Evolutionary conservation across 768 basidiomycete genomes (phyloP).

Genomic region (Chlorophyllum brunneum): DNA sequence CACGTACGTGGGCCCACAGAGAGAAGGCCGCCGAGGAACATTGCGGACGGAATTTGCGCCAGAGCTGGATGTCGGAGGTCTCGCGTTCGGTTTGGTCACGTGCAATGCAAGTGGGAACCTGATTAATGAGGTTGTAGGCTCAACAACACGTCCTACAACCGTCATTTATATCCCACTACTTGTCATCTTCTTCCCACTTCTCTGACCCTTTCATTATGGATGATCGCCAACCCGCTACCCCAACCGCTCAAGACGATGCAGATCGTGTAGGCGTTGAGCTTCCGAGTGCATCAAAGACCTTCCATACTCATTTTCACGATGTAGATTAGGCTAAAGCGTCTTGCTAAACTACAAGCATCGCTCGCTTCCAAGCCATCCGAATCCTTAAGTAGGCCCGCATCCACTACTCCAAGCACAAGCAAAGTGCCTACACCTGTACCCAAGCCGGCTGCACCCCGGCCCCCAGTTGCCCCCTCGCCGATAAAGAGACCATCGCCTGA

Average conservation of each 20-base stretch:
- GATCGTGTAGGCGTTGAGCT: constrained; percentile 54
- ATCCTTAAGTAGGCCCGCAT: constrained; percentile 22
- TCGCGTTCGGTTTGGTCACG: not conserved
- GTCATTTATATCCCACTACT: too few relatives aligned
- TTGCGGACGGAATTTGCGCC: too few relatives aligned
- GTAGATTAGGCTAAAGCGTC: constrained; percentile 88
- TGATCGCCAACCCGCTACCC: constrained; percentile 23
- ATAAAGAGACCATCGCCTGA: constrained; percentile 30
- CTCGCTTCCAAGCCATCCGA: constrained; percentile 19
- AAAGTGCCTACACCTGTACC: constrained; percentile 6
- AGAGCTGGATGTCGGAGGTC: too few relatives aligned
- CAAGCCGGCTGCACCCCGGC: constrained; percentile 24
- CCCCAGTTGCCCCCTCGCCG: constrained; percentile 34
- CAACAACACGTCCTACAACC: too few relatives aligned
- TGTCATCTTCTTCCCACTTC: not conserved
- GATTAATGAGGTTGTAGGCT: too few relatives aligned
- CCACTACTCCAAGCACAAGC: constrained; percentile 15
- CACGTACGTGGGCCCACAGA: constrained; percentile 17
- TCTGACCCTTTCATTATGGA: constrained; percentile 14
- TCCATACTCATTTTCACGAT: constrained; percentile 10
- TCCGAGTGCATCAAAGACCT: not conserved
- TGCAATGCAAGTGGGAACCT: not conserved
- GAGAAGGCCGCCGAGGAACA: constrained; percentile 18
- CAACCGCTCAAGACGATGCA: constrained; percentile 70
- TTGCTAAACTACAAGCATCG: constrained; percentile 72